phyloP scores from a whole-genome alignment of 108 stramenopile genomes.

The Cyclotella sp. region DNA sequence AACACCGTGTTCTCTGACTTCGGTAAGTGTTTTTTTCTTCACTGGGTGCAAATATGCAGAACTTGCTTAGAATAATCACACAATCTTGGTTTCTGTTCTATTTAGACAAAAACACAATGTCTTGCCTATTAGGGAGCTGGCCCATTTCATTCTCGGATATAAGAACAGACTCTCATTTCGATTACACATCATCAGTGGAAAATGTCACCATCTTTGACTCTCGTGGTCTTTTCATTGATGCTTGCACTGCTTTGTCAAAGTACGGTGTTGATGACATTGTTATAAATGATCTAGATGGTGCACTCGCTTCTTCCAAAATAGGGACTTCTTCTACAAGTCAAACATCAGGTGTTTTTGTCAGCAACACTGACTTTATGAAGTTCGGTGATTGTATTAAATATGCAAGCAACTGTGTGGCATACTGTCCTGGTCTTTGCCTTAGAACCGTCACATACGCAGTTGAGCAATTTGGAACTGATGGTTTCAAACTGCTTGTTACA shows the following conservation, averaged over 20 bases:
- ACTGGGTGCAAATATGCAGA: not conserved
- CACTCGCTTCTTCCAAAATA: constrained; percentile 26
- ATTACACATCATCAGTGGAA: constrained; percentile 40
- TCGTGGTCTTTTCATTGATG: constrained; percentile 37
- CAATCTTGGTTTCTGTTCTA: not conserved
- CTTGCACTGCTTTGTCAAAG: constrained; percentile 18
- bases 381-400: constrained; percentile 29
- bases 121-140: constrained; percentile 19
- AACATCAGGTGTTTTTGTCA: constrained; percentile 24
- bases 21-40: constrained; percentile 15
- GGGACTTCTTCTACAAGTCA: not conserved
- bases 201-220: constrained; percentile 43
- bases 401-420: constrained; percentile 35
- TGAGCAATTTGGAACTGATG: constrained; percentile 51
- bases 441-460: constrained; percentile 40
- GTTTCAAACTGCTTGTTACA: constrained; percentile 37
- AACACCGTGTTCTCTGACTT: constrained; percentile 49
- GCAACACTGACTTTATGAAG: constrained; percentile 23
- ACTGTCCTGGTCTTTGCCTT: constrained; percentile 48
- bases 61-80: not conserved
- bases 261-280: constrained; percentile 48
- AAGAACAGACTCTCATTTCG: constrained; percentile 42
- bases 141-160: constrained; percentile 28
- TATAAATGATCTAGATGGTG: constrained; percentile 50
- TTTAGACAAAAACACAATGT: constrained; percentile 3